These are phyloP conservation scores for Suhomyces taliae DNA, from an alignment of 1,139 yeast species.

Conservation along the genomic window DNA sequence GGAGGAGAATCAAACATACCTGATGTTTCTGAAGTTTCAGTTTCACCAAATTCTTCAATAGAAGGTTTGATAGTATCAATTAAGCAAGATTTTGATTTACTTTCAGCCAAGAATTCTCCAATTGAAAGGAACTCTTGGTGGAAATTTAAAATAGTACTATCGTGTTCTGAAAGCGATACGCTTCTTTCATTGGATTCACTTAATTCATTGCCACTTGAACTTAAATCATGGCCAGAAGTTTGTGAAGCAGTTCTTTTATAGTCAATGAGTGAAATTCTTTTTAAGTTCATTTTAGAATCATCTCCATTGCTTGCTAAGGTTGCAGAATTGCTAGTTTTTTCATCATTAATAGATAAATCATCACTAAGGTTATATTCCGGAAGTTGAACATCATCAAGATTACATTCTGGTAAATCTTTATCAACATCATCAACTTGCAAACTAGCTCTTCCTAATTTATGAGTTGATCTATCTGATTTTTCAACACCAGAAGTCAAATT, in stretches of 20 bases:
- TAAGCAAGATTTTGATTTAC: slow-evolving; percentile 13
- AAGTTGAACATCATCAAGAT: slow-evolving; percentile 15
- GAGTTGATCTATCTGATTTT: not conserved
- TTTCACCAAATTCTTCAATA: slow-evolving; percentile 10
- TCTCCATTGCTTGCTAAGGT: slow-evolving; percentile 10
- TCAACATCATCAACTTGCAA: slow-evolving; percentile 7
- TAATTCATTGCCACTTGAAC: not conserved
- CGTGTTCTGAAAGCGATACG: slow-evolving; percentile 11
- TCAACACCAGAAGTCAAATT: not conserved
- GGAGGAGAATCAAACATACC: slow-evolving; percentile 21
- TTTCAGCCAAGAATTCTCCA: slow-evolving; percentile 17
- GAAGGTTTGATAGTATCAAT: slow-evolving; percentile 14
- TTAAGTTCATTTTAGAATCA: slow-evolving; percentile 9
- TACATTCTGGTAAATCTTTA: slow-evolving; percentile 16
- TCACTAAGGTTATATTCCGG: slow-evolving; percentile 4
- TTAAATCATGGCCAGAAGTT: not conserved
- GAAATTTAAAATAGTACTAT: slow-evolving; percentile 16
- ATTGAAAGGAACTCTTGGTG: slow-evolving; percentile 18
- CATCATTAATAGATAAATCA: slow-evolving; percentile 8
- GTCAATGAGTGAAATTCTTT: slow-evolving; percentile 12
- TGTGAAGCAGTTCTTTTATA: slow-evolving; percentile 10
- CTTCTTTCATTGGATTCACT: slow-evolving; percentile 9
- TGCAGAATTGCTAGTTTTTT: slow-evolving; percentile 9
- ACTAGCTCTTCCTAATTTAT: not conserved
- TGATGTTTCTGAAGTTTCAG: slow-evolving; percentile 20